Percentiles rank a stretch among this genome's conserved stretches.
Evolutionary conservation across 495 filamentous ascomycete genomes (phyloP).

Genomic region (Lasiosphaeria hispida): DNA sequence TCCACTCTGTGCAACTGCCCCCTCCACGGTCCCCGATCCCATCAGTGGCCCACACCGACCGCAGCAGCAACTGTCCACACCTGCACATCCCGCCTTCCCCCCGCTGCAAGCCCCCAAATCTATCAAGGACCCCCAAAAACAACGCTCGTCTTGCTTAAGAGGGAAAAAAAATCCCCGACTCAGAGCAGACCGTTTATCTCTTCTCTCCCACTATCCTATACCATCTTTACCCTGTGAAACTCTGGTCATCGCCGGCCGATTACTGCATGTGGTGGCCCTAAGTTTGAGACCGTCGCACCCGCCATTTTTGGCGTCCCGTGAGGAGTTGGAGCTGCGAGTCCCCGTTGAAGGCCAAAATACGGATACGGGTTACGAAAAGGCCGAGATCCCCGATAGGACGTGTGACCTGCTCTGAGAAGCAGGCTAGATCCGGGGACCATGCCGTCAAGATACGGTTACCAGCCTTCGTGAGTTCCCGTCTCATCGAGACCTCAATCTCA

Average conservation of each 20-base stretch:
- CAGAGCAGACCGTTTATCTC: conserved; percentile 5
- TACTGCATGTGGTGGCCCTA: conserved; percentile 27
- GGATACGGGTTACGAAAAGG: conserved; percentile 6
- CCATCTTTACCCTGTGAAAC: conserved; percentile 6
- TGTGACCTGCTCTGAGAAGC: conserved; percentile 11
- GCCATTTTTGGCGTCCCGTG: conserved; percentile 29
- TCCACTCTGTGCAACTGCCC: too few relatives aligned
- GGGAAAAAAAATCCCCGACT: background rate
- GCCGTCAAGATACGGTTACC: conserved; percentile 29
- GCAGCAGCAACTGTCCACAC: too few relatives aligned
- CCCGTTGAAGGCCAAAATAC: background rate
- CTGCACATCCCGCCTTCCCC: too few relatives aligned
- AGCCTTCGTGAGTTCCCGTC: conserved; percentile 30
- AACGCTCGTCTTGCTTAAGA: too few relatives aligned
- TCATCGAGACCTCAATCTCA: background rate
- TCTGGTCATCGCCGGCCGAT: conserved; percentile 17
- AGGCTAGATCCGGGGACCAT: conserved; percentile 18
- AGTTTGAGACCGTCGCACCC: conserved; percentile 21
- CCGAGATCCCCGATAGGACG: conserved; percentile 1
- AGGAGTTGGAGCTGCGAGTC: conserved; percentile 25
- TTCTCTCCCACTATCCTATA: background rate
- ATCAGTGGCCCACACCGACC: too few relatives aligned
- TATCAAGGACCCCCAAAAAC: too few relatives aligned
- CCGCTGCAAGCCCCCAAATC: too few relatives aligned
- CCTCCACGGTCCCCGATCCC: too few relatives aligned